phyloP scores from a whole-genome alignment of 164 flowering plant species.

The Macadamia tetraphylla region DNA sequence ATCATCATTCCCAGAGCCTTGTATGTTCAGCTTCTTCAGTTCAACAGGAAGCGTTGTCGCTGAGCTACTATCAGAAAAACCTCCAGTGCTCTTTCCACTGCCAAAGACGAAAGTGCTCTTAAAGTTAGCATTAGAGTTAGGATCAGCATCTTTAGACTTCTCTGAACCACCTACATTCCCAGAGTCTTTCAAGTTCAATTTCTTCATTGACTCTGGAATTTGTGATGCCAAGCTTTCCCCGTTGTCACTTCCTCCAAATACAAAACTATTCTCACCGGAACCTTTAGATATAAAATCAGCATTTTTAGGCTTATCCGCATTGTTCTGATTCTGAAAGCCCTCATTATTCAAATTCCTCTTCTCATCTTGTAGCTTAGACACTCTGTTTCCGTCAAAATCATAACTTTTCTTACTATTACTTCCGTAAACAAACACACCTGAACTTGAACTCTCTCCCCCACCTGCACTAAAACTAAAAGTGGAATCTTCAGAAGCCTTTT shows the following conservation, averaged over 20 bases:
- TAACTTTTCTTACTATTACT: not conserved
- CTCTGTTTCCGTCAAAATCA: conserved; percentile 3
- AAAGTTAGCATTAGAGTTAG: not conserved
- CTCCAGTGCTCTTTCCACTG: conserved; percentile 2
- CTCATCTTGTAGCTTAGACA: conserved; percentile 30
- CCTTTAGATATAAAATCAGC: conserved; percentile 5
- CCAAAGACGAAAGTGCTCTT: conserved; percentile 11
- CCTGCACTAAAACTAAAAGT: not conserved
- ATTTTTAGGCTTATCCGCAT: conserved; percentile 9
- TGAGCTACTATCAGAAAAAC: conserved; percentile 8
- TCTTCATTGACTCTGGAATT: conserved; percentile 30
- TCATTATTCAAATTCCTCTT: conserved; percentile 35
- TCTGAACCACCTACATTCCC: conserved; percentile 11
- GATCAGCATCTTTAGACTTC: conserved; percentile 1
- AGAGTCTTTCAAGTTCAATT: conserved; percentile 24
- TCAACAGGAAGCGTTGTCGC: conserved; percentile 17
- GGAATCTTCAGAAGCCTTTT: not conserved
- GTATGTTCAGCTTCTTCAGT: conserved; percentile 20
- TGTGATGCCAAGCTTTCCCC: conserved; percentile 3
- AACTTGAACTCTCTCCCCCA: not conserved
- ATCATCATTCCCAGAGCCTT: conserved; percentile 1
- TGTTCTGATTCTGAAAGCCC: conserved; percentile 7
- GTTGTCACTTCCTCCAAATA: conserved; percentile 16
- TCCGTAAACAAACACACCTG: conserved; percentile 15
- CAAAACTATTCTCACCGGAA: conserved; percentile 7